Percentiles rank a stretch among this genome's conserved stretches.
phyloP scores from a whole-genome alignment of 169 alveolate species.

The Plasmodium ovale region DNA sequence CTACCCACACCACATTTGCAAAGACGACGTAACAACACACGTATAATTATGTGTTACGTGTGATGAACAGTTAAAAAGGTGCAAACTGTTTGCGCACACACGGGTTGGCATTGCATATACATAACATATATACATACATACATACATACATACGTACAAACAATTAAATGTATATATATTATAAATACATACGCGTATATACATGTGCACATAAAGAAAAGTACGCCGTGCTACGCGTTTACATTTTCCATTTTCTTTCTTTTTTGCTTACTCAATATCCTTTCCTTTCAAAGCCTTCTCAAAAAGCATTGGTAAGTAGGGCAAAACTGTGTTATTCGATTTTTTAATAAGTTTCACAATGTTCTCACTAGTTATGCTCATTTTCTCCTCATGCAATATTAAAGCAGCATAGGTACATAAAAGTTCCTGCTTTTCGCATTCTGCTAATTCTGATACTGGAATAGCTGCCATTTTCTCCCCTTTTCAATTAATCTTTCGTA shows the following conservation, averaged over 20 bases:
- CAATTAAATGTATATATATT: too few species aligned
- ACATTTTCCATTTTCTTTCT: not conserved
- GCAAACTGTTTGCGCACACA: too few species aligned
- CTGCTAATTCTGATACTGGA: constrained; percentile 82
- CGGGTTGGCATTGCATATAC: too few species aligned
- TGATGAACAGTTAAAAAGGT: too few species aligned
- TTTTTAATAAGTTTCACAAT: constrained; percentile 91
- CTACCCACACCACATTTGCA: too few species aligned
- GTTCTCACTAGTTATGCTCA: constrained; percentile 93
- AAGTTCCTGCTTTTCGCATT: constrained; percentile 92
- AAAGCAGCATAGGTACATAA: constrained; percentile 96
- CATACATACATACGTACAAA: not conserved
- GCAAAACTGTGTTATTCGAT: constrained; percentile 92
- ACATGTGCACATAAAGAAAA: not conserved
- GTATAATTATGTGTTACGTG: too few species aligned
- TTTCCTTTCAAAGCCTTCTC: constrained; percentile 93
- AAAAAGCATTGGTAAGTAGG: constrained; percentile 95
- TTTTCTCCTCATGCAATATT: constrained; percentile 92
- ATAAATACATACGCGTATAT: too few species aligned
- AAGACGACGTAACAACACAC: too few species aligned
- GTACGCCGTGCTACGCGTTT: not conserved
- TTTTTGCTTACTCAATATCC: constrained; percentile 85
- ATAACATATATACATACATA: constrained; percentile 8
- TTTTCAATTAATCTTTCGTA: constrained; percentile 1
- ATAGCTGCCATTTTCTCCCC: constrained; percentile 84